phyloP scores from a whole-genome alignment of 305 asterid genomes.

The Solanum chacoense region DNA sequence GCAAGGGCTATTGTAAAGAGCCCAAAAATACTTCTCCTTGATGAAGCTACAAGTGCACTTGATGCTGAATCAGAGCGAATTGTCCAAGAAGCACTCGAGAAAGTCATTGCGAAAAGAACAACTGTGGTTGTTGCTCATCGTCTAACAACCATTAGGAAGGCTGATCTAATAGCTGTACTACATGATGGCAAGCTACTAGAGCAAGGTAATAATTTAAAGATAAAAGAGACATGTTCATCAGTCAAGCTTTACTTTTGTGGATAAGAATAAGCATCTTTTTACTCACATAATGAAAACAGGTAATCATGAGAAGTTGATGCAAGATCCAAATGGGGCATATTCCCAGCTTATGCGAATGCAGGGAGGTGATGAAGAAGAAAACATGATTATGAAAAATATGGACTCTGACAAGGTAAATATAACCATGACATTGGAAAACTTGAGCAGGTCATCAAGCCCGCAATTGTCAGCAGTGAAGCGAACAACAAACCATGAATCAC shows the following conservation, averaged over 20 bases:
- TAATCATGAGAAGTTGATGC: constrained; percentile 26
- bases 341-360: constrained; percentile 39
- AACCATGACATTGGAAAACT: not conserved
- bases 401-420: not conserved
- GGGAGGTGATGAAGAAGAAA: not conserved
- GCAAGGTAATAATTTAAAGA: constrained; percentile 28
- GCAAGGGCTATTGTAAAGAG: constrained; percentile 63
- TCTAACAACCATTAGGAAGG: constrained; percentile 50
- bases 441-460: not conserved
- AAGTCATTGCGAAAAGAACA: constrained; percentile 49
- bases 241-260: not conserved
- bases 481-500: not conserved
- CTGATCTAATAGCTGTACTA: constrained; percentile 58
- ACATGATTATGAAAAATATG: not conserved
- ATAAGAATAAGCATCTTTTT: not conserved
- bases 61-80: constrained; percentile 61
- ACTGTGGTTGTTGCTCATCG: constrained; percentile 62
- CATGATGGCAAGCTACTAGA: constrained; percentile 60
- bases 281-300: constrained; percentile 1
- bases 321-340: constrained; percentile 45
- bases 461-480: not conserved
- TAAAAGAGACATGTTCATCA: not conserved
- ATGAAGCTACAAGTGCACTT: constrained; percentile 74
- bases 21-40: constrained; percentile 56
- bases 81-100: constrained; percentile 51